Evolutionary conservation across 148 eudicot genomes (phyloP).

Genomic region (Agrostemma githago): DNA sequence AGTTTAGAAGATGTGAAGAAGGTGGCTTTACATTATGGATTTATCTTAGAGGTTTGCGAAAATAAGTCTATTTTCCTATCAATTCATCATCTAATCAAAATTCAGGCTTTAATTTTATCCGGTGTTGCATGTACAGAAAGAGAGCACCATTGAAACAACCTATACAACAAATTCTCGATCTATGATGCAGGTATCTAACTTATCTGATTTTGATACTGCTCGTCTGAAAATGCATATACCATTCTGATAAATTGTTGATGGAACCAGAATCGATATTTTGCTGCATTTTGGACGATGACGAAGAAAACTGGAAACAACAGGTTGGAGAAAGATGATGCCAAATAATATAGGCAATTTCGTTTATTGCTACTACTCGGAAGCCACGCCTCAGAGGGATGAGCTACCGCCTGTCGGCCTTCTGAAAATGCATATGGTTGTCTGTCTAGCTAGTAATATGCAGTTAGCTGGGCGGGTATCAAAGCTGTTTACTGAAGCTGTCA

Average conservation of each 20-base stretch:
- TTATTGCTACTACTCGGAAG: too few species aligned
- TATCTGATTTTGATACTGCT: not conserved
- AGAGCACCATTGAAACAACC: conserved; percentile 71
- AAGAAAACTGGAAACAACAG: conserved; percentile 35
- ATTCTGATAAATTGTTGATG: conserved; percentile 2
- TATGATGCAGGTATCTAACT: conserved; percentile 81
- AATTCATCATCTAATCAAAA: not conserved
- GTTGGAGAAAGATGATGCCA: conserved; percentile 14
- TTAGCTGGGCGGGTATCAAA: not conserved
- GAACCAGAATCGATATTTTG: conserved; percentile 72
- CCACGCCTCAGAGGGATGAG: not conserved
- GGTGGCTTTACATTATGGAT: conserved; percentile 71
- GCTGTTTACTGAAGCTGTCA: not conserved
- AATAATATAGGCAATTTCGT: conserved; percentile 2
- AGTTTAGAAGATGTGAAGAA: conserved; percentile 93
- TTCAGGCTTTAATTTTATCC: not conserved
- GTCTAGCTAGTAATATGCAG: not conserved
- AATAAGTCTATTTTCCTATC: not conserved
- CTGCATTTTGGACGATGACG: conserved; percentile 92
- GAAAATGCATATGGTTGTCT: too few species aligned
- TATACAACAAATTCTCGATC: conserved; percentile 77
- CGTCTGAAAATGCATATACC: not conserved
- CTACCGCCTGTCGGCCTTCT: not conserved
- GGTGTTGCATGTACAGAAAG: conserved; percentile 44
- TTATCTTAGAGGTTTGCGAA: conserved; percentile 66